Evolutionary conservation across 306 rosid species (phyloP).

Genomic region (Cucumis hystrix): DNA sequence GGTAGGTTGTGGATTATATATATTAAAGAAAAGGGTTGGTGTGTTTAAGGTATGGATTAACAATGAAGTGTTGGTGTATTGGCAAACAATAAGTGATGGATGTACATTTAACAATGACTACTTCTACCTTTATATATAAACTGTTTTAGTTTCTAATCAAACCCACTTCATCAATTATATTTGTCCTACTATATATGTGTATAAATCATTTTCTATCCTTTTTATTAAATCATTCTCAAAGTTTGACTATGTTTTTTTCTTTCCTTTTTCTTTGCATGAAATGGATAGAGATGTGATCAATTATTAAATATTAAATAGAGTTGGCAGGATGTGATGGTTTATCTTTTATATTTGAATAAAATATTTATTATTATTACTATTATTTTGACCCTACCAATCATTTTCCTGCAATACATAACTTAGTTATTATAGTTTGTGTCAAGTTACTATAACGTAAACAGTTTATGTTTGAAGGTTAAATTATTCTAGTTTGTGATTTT

Average conservation of each 20-base stretch:
- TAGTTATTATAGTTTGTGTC: no score
- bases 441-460: no score
- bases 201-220: no score
- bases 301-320: no score
- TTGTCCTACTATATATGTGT: not conserved
- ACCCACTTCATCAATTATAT: not conserved
- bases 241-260: not conserved
- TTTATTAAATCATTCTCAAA: not conserved
- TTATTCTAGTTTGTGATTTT: no score
- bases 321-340: not conserved
- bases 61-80: not conserved
- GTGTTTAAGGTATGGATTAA: not conserved
- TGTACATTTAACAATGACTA: not conserved
- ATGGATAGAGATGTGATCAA: not conserved
- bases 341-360: not conserved
- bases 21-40: not conserved
- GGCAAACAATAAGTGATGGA: not conserved
- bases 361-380: no score
- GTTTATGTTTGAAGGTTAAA: no score
- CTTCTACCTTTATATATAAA: not conserved
- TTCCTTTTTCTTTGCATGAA: not conserved
- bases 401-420: no score
- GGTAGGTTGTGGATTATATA: not conserved
- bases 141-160: not conserved
- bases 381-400: no score